Percentiles rank a stretch among this genome's conserved stretches.
Conservation (phyloP, 2,329 filamentous ascomycete species). For the Rugonectria rugulosa region DNA sequence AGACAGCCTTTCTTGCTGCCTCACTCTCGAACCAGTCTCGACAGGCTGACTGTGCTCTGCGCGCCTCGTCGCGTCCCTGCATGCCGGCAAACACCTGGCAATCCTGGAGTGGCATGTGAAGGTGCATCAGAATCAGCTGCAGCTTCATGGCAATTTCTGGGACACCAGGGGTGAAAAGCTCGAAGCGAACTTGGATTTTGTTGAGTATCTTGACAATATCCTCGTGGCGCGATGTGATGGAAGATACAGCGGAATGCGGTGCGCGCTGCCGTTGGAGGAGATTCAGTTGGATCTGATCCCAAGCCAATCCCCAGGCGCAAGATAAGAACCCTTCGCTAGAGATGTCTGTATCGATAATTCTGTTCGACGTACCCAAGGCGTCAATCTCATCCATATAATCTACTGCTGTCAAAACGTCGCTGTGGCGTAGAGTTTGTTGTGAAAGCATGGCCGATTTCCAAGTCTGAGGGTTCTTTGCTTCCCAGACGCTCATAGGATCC, state of each 20-base stretch:
- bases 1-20: neutral
- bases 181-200: constrained; percentile 1
- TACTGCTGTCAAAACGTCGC: neutral
- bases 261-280: neutral
- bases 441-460: constrained; percentile 6
- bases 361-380: neutral
- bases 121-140: neutral
- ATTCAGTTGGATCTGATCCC: constrained; percentile 3
- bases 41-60: neutral
- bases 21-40: neutral
- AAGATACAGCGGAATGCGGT: neutral
- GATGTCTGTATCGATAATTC: neutral
- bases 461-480: neutral
- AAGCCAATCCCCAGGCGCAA: neutral
- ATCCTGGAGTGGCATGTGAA: neutral
- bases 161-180: neutral
- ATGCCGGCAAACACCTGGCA: constrained; percentile 6
- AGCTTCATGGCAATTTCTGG: constrained; percentile 1
- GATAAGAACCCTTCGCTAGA: neutral
- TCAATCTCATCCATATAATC: constrained; percentile 6
- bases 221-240: neutral
- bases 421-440: no score
- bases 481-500: neutral
- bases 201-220: constrained; percentile 6
- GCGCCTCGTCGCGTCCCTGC: neutral